These are phyloP conservation scores for Aspergillus sp. DNA, from an alignment of 2,329 filamentous ascomycete genomes.

Conservation along the genomic window DNA sequence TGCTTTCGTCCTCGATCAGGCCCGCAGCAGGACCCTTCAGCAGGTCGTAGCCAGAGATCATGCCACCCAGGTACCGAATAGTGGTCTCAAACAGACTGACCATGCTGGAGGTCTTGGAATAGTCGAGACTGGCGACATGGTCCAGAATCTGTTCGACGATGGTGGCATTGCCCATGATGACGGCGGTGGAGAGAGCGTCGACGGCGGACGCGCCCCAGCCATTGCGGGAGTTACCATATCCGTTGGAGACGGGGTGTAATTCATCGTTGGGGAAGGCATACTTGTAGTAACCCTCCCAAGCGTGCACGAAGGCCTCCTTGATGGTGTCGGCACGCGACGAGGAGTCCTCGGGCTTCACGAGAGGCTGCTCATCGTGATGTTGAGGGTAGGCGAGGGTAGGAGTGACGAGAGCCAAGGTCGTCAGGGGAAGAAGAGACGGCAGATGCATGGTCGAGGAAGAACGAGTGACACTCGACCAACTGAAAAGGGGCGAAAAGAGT, in stretches of 20 bases:
- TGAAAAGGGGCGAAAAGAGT: too few relatives aligned
- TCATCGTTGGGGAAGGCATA: conserved; percentile 79
- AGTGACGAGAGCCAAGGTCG: conserved; percentile 23
- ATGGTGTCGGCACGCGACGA: conserved; percentile 57
- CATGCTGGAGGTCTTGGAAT: conserved; percentile 57
- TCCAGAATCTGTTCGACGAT: conserved; percentile 71
- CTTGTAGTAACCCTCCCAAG: conserved; percentile 71
- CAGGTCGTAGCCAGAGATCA: conserved; percentile 70
- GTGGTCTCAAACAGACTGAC: conserved; percentile 88
- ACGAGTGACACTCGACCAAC: conserved; percentile 6
- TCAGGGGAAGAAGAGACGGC: conserved; percentile 20
- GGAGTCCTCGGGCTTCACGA: conserved; percentile 10
- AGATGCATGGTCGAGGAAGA: conserved; percentile 24
- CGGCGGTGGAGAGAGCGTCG: conserved; percentile 75
- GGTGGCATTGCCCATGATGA: conserved; percentile 69
- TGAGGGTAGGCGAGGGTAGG: conserved; percentile 24
- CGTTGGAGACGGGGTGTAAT: conserved; percentile 66
- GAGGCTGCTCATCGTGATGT: conserved; percentile 7
- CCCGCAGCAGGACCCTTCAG: conserved; percentile 64
- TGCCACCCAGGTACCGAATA: conserved; percentile 79
- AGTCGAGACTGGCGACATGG: conserved; percentile 70
- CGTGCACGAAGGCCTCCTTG: conserved; percentile 66
- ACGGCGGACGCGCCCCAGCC: conserved; percentile 82
- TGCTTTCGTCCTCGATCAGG: conserved; percentile 48
- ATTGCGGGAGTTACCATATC: conserved; percentile 68